Evolutionary conservation across 2,329 filamentous ascomycete species (phyloP).

Genomic region (Mycocentrospora acerina): DNA sequence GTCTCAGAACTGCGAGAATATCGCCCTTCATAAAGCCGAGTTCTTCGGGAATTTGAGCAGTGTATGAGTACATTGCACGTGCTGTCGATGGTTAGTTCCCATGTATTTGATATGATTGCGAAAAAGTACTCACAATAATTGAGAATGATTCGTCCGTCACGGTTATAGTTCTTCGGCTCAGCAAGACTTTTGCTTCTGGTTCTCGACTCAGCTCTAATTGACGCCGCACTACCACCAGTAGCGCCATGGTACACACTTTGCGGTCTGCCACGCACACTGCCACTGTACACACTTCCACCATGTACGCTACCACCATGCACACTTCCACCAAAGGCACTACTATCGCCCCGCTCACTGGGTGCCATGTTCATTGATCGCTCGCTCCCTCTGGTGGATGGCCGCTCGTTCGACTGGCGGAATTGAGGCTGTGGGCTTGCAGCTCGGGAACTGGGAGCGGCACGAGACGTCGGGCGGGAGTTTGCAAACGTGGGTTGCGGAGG

Average conservation of each 20-base stretch:
- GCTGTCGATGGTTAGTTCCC: constrained; percentile 56
- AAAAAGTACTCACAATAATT: constrained; percentile 78
- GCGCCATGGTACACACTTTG: constrained; percentile 48
- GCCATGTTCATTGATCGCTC: constrained; percentile 50
- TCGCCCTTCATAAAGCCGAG: constrained; percentile 91
- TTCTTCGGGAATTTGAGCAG: constrained; percentile 93
- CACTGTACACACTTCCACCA: constrained; percentile 23
- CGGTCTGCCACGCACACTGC: constrained; percentile 34
- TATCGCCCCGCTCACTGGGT: constrained; percentile 39
- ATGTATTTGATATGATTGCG: background rate
- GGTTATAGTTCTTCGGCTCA: constrained; percentile 81
- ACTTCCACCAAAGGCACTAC: constrained; percentile 37
- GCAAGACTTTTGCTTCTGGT: constrained; percentile 81
- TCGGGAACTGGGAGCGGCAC: constrained; percentile 41
- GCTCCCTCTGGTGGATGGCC: constrained; percentile 49
- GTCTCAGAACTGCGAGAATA: constrained; percentile 79
- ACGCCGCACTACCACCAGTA: constrained; percentile 23
- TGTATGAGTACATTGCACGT: constrained; percentile 90
- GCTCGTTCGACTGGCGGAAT: constrained; percentile 50
- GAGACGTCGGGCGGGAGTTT: constrained; percentile 32
- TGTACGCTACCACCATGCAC: constrained; percentile 45
- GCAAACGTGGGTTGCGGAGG: constrained; percentile 43
- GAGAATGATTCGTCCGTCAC: constrained; percentile 82
- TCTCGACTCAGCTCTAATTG: constrained; percentile 42
- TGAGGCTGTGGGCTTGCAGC: constrained; percentile 56